Base-by-base conservation (phyloP, 495 filamentous ascomycete genomes). In the Xylaria bambusicola region DNA sequence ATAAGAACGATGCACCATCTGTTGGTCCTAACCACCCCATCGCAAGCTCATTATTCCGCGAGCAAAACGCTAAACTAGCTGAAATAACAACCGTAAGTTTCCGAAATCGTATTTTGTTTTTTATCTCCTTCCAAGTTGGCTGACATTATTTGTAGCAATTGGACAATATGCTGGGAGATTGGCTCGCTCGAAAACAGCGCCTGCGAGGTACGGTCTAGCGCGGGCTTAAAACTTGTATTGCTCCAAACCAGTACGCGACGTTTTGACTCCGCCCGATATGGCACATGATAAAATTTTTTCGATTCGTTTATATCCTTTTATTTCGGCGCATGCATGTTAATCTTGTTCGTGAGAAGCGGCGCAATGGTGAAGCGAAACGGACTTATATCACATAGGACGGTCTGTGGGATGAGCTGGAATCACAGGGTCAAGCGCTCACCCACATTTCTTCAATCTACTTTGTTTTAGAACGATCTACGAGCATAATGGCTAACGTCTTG, bases 91-190 rank as follows among this genome's bases (percentile, higher is more conserved):
- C 84, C 52, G 84, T 86, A 71, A 75, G 82, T 77, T 58, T 10
- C 9, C n/a, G n/a, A n/a, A n/a, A n/a, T n/a, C n/a, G n/a, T n/a
- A n/a, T n/a, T n/a, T n/a, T n/a, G n/a, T n/a, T n/a, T n/a, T 48
- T 24, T 0, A 21, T 8, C 9, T 4, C 52, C n/a, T 50, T 27
- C 42, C 45, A 53, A 17, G 63, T 20, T 59, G 52, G 69, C 71
- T 66, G 58, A 66, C 35, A 27, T 8, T 49, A 9, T 50, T n/a
- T 31, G 48, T 54, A 87, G 74, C 85, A 89, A 76, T 78, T 97
- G 59, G 92, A 97, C 74, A 84, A 90, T 13, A 85, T 96, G 84
- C 81, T 97, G 48, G 88, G 88, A 41, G 86, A 90, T 56, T 95
- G 89, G 88, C 73, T 94, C 21, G 82, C 86, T 33, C 81, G 86